phyloP scores from a whole-genome alignment of 163 green algal genomes.

The Scenedesmus sp. region DNA sequence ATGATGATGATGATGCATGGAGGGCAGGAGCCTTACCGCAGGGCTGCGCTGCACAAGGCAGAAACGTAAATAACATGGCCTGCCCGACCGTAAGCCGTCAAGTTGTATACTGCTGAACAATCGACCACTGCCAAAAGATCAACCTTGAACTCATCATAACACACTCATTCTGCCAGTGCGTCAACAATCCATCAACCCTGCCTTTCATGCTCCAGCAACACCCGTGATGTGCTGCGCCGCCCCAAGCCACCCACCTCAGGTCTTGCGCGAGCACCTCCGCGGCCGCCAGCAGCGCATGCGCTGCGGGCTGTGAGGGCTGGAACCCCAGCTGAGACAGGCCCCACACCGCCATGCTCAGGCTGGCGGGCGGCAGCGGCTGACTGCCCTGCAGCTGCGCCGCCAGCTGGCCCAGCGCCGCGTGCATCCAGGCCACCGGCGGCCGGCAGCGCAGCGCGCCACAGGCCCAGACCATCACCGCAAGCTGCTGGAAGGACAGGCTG shows the following conservation, averaged over 20 bases:
- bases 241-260: background rate
- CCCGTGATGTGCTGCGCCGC: background rate
- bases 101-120: no score
- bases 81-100: no score
- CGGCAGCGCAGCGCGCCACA: background rate
- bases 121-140: no score
- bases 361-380: background rate
- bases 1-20: no score
- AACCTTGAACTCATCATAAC: no score
- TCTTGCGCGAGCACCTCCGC: background rate
- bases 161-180: no score
- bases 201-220: no score
- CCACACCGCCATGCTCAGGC: background rate
- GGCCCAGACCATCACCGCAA: background rate
- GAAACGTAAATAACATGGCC: no score
- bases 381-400: background rate
- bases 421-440: slow-evolving; percentile 5
- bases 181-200: no score
- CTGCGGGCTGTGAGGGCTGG: background rate
- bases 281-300: background rate
- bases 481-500: background rate
- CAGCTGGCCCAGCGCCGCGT: background rate
- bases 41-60: no score
- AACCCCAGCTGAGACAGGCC: background rate
- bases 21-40: no score